Conservation (phyloP, 192 early-diverging fungal species). For the Linnemannia hyalina region DNA sequence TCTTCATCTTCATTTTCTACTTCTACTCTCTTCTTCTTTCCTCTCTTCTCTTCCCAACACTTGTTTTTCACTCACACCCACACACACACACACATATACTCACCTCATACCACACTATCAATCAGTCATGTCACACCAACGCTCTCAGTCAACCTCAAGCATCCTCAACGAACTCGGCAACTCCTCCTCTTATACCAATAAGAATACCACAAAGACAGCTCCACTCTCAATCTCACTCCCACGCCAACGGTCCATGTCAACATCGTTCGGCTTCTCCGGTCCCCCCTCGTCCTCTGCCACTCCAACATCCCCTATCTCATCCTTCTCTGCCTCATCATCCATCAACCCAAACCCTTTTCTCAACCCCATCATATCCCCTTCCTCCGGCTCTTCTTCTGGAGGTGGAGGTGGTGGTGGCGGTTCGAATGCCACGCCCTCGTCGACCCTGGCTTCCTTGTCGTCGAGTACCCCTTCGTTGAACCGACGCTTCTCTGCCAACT, state of each 20-base stretch:
- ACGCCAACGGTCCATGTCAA: conserved; percentile 34
- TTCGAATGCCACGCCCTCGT: conserved; percentile 6
- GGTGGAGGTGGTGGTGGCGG: neutral
- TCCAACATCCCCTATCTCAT: conserved; percentile 21
- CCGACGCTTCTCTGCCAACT: conserved; percentile 34
- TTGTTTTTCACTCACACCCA: neutral
- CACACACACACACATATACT: neutral
- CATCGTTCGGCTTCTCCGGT: conserved; percentile 19
- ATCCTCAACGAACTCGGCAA: neutral
- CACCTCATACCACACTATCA: neutral
- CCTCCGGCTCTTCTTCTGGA: neutral
- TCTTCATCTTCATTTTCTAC: neutral
- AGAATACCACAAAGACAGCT: neutral
- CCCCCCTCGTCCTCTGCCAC: neutral
- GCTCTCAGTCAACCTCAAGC: conserved; percentile 31
- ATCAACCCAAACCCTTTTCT: conserved; percentile 4
- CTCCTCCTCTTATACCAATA: neutral
- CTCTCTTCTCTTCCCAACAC: neutral
- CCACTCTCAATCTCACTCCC: conserved; percentile 27
- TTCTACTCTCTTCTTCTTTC: neutral
- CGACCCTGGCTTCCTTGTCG: conserved; percentile 21
- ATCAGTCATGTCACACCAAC: conserved; percentile 16
- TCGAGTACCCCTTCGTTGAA: conserved; percentile 22
- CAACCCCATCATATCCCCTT: conserved; percentile 3
- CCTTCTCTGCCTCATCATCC: neutral